Base-by-base conservation (phyloP, 306 rosid species). In the Vigna trinervia region DNA sequence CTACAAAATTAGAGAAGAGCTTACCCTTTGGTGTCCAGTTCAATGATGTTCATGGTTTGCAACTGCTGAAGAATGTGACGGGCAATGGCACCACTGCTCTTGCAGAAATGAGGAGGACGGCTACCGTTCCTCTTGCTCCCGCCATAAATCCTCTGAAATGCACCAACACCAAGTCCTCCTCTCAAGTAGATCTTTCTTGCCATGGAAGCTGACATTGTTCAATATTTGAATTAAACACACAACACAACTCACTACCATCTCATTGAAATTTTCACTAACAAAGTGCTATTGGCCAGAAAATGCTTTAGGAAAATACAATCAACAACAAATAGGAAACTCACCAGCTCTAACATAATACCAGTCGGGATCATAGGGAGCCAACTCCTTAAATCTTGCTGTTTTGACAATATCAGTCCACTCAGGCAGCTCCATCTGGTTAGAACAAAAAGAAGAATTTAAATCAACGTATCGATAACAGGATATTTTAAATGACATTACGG, bases 361-460 rank as follows among this genome's bases (percentile, higher is more conserved):
- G 51, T 91, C 94, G 12, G 97, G 86, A 73, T 91, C 97, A 68
- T 91, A 91, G 0, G 97, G 97, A 46, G 97, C 92, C 62, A 91
- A 80, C 63, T 91, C 97, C 71, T 91, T 91, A 74, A 89, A 89
- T 12, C 43, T 84, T 5, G 87, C 97, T 15, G 97, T 91, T 85
- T 91, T 91, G 3, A 89, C 97, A 8, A 89, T 75, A 30, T 91
- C 97, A 0, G 91, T 84, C 92, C 92, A 91, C 19, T 90, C 92
- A 0, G 97, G 97, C 53, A 88, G 91, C 80, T 91, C 97, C 71
- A 91, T 76, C 96, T 91, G 79, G 51, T 47, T 0, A 30, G 6
- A 12, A 74, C 7, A 23, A 62, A 9, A 12, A 14, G 7, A 14
- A 30, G 3, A 32, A 13, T 30, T 17, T 1, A 51, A 60, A 41